Conservation (phyloP, 768 basidiomycete genomes). For the Brasilioporus rufonigricans region DNA sequence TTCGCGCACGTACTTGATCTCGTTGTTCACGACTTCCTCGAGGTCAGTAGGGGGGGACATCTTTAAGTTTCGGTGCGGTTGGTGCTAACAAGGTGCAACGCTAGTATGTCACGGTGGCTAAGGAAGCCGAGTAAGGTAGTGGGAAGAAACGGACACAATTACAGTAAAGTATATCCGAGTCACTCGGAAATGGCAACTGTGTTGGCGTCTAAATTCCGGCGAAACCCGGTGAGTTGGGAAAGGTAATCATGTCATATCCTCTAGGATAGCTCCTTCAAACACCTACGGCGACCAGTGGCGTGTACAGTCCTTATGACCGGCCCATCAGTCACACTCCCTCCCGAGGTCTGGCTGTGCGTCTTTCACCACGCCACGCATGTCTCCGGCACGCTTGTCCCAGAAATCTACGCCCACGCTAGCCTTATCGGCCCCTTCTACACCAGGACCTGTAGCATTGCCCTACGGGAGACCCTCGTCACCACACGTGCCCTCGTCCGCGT, state of each 20-base stretch:
- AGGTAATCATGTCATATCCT: too few species aligned
- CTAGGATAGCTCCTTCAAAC: too few species aligned
- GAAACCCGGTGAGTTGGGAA: too few species aligned
- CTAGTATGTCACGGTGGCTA: too few species aligned
- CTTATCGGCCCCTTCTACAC: conserved; percentile 7
- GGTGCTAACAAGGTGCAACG: background rate
- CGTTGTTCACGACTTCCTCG: conserved; percentile 52
- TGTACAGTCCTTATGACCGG: too few species aligned
- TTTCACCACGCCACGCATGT: conserved; percentile 24
- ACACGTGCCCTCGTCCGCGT: conserved; percentile 28
- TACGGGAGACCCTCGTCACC: conserved; percentile 24
- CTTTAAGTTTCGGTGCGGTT: background rate
- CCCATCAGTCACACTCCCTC: background rate
- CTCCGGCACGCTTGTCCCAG: conserved; percentile 20
- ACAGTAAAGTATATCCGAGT: too few species aligned
- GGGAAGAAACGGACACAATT: too few species aligned
- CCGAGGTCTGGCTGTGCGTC: conserved; percentile 23
- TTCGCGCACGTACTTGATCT: conserved; percentile 54
- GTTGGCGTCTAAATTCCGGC: too few species aligned
- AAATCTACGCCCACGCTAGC: conserved; percentile 19
- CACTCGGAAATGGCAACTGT: too few species aligned
- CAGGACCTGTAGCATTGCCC: background rate
- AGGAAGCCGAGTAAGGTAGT: too few species aligned
- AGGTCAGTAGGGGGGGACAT: conserved; percentile 48
- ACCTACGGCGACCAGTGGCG: too few species aligned